Evolutionary conservation across 805 yeast species (phyloP), one percentile per base, ranked within the genome.

Genomic region (Candida sakaeoensis): DNA sequence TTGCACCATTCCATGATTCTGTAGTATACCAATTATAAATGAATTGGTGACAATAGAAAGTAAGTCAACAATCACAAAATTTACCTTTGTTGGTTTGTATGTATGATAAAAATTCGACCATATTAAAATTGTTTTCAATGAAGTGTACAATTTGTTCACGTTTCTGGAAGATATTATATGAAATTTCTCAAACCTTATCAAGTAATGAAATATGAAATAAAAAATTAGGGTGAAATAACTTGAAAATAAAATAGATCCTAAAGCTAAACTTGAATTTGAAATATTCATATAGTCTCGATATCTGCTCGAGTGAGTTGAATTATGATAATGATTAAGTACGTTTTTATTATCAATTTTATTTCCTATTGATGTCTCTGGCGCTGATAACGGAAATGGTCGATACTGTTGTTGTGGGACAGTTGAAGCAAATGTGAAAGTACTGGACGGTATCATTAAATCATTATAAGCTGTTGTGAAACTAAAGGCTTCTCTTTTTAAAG

Each of bases 61-160:
- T 9, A 58, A 51, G 27, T 74, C 77, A 24, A 68, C 46, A 2
- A 63, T 46, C 10, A 68, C 62, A 46, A 58, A 75, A 37, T 53
- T 56, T 1, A 70, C 61, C 42, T 59, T 56, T 12, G 60, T 52
- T 1, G 80, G 79, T 17, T 65, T 61, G 50, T 68, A 72, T 13
- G 60, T 57, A 39, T 65, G 61, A 51, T 75, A 77, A 17, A 64
- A 49, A 34, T 60, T 57, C 3, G 72, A 65, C 79, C 80, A 77
- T 2, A 67, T 39, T 37, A 74, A 59, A 28, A 76, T 67, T 5
- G 68, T 56, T 38, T 61, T 66, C 40, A 74, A 58, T 1, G 79
- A 74, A 3, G 78, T 68, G 48, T 76, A 77, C 4, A 77, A 48
- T 43, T 57, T 55, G 3, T 59, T 39, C 13, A 61, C 47, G 9